These are phyloP conservation scores for Astrothelium subdiscretum DNA, from an alignment of 495 filamentous ascomycete species.

Conservation along the genomic window DNA sequence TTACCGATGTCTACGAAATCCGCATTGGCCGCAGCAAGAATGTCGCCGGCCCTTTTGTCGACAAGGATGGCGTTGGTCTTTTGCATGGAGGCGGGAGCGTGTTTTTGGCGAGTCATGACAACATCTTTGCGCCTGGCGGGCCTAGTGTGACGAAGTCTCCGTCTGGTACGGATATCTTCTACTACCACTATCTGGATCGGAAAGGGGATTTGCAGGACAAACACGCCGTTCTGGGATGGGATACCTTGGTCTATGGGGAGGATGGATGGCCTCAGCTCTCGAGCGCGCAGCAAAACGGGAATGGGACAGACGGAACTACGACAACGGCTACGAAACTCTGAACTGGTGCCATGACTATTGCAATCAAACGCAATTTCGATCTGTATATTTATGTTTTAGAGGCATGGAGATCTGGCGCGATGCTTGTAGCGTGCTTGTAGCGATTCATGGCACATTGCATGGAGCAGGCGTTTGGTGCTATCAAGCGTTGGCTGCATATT, in stretches of 20 bases:
- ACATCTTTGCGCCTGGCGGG: conserved; percentile 58
- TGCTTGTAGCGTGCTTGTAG: too few relatives aligned
- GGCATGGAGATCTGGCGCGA: too few relatives aligned
- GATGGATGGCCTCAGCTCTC: background rate
- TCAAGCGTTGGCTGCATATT: too few relatives aligned
- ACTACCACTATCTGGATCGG: conserved; percentile 18
- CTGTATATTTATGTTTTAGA: too few relatives aligned
- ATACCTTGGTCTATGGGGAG: background rate
- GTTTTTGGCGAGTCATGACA: conserved; percentile 47
- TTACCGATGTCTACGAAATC: conserved; percentile 53
- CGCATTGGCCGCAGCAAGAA: conserved; percentile 44
- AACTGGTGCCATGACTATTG: too few relatives aligned
- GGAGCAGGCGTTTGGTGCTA: too few relatives aligned
- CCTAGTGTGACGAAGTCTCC: conserved; percentile 42
- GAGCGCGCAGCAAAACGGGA: background rate
- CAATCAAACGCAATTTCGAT: too few relatives aligned
- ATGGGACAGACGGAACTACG: too few relatives aligned
- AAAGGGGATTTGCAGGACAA: background rate
- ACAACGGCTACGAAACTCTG: too few relatives aligned
- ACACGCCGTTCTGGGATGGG: background rate
- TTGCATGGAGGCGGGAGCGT: conserved; percentile 47
- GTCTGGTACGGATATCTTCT: conserved; percentile 51
- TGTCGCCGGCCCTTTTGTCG: conserved; percentile 40
- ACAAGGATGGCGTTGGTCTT: conserved; percentile 43
- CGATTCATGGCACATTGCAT: too few relatives aligned